Evolutionary conservation across 108 stramenopile genomes (phyloP).

Genomic region (Tribonema minus): DNA sequence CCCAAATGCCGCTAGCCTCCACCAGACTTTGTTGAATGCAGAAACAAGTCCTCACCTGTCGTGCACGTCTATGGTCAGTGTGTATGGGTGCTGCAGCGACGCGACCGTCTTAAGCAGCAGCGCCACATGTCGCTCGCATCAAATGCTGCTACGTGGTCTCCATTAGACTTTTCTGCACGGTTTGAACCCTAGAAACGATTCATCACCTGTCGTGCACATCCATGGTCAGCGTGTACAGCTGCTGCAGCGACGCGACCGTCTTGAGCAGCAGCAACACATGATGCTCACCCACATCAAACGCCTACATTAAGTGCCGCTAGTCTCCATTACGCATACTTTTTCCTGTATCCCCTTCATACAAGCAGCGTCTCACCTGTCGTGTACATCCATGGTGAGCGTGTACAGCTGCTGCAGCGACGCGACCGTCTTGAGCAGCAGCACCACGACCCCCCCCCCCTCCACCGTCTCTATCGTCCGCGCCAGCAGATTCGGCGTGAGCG

Average conservation of each 20-base stretch:
- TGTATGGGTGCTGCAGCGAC: conserved; percentile 84
- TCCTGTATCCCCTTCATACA: no score
- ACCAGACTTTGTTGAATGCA: no score
- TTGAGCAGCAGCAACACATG: no score
- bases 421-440: conserved; percentile 84
- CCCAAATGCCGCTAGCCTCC: no score
- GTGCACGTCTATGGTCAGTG: conserved; percentile 96
- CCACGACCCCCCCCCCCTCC: conserved; percentile 91
- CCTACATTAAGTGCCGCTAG: no score
- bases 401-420: conserved; percentile 92
- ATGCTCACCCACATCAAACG: no score
- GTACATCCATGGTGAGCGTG: conserved; percentile 97
- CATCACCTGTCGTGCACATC: conserved; percentile 84
- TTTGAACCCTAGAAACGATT: no score
- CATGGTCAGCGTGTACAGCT: conserved; percentile 95
- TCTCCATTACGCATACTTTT: no score
- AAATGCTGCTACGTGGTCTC: no score
- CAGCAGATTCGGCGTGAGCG: conserved; percentile 95
- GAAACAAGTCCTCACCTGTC: no score
- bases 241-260: conserved; percentile 86
- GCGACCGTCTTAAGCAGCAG: conserved; percentile 79
- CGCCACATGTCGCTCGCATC: conserved; percentile 87
- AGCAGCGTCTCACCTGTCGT: conserved; percentile 59
- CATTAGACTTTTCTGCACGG: no score
- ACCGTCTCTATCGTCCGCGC: conserved; percentile 97